Conservation (phyloP, 805 yeast genomes). For the Starmerella davenportii region DNA sequence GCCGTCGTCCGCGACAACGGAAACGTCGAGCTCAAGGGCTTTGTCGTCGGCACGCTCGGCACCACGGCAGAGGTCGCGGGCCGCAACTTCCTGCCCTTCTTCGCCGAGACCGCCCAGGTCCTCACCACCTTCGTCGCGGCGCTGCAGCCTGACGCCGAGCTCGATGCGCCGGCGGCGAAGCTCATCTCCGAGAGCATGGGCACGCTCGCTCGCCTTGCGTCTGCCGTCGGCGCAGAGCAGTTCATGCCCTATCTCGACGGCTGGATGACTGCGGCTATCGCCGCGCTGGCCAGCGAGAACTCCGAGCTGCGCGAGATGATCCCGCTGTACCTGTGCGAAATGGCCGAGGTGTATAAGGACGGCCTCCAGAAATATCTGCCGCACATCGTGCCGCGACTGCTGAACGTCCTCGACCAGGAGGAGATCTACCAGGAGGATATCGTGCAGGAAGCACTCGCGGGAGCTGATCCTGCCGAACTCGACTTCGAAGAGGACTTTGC, state of each 20-base stretch:
- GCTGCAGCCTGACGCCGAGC: constrained; percentile 52
- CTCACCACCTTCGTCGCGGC: constrained; percentile 58
- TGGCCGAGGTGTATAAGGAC: constrained; percentile 87
- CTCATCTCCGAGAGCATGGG: constrained; percentile 84
- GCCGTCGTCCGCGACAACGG: constrained; percentile 62
- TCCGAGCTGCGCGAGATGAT: constrained; percentile 87
- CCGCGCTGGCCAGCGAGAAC: constrained; percentile 56
- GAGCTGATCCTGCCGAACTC: constrained; percentile 27
- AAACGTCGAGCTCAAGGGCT: constrained; percentile 33
- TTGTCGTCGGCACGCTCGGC: constrained; percentile 82
- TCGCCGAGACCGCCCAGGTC: constrained; percentile 58
- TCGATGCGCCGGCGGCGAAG: constrained; percentile 45
- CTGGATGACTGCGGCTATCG: constrained; percentile 71
- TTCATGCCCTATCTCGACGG: constrained; percentile 78
- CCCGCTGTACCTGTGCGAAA: constrained; percentile 76
- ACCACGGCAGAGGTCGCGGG: constrained; percentile 95
- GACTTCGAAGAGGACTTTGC: constrained; percentile 29
- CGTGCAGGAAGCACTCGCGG: constrained; percentile 28
- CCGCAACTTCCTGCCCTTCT: constrained; percentile 69
- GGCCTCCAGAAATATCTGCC: constrained; percentile 77
- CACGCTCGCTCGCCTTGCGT: constrained; percentile 83
- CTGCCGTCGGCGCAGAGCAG: constrained; percentile 85
- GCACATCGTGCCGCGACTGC: constrained; percentile 65
- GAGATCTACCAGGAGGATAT: constrained; percentile 36
- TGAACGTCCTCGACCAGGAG: constrained; percentile 66